These are phyloP conservation scores for Starmera pachycereana DNA, from an alignment of 805 yeast species.

Conservation along the genomic window DNA sequence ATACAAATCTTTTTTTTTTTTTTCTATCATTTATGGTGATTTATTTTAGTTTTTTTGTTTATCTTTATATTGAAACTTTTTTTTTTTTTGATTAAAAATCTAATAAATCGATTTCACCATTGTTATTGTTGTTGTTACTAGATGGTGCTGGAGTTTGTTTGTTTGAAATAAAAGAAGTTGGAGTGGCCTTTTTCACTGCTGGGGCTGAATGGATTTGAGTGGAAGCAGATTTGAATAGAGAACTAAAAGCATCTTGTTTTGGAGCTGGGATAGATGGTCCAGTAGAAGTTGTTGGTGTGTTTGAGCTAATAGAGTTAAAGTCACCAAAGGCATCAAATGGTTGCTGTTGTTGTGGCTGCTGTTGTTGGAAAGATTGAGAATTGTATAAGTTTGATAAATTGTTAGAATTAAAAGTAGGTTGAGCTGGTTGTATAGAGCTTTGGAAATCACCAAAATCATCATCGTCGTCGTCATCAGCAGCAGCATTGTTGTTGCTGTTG, in stretches of 20 bases:
- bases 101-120: slow-evolving; percentile 1
- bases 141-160: not conserved
- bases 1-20: no score
- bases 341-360: slow-evolving; percentile 10
- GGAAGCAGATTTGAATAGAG: slow-evolving; percentile 58
- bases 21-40: no score
- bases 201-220: slow-evolving; percentile 18
- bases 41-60: not conserved
- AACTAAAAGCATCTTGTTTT: slow-evolving; percentile 60
- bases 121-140: not conserved
- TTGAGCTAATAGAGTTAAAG: slow-evolving; percentile 14
- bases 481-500: slow-evolving; percentile 12
- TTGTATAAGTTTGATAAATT: slow-evolving; percentile 24
- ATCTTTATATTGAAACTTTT: no score
- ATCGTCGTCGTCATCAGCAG: slow-evolving; percentile 39
- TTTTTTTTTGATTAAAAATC: not conserved
- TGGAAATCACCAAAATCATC: slow-evolving; percentile 82
- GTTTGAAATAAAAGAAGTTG: not conserved
- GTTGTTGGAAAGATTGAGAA: slow-evolving; percentile 13
- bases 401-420: slow-evolving; percentile 8
- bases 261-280: slow-evolving; percentile 30
- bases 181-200: not conserved
- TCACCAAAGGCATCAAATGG: slow-evolving; percentile 15
- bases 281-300: slow-evolving; percentile 15
- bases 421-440: slow-evolving; percentile 33